These are phyloP conservation scores for Zea mays DNA, from an alignment of 176 grass and related monocot genomes.

Conservation along the genomic window DNA sequence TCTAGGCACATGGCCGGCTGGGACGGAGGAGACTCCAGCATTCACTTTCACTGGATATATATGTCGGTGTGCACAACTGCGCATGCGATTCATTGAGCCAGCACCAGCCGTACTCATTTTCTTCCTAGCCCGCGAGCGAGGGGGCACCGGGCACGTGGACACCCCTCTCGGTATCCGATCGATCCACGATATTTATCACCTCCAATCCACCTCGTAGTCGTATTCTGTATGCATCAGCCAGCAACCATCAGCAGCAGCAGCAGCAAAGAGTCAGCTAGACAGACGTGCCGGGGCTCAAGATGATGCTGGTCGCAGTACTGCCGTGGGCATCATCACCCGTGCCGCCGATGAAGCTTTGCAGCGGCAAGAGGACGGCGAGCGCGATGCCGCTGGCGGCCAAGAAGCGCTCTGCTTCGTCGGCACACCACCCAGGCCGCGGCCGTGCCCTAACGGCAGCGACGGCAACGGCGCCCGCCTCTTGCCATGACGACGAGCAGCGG, in stretches of 20 bases:
- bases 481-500: not conserved
- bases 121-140: not conserved
- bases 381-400: not conserved
- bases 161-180: too few relatives aligned
- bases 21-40: not conserved
- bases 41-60: not conserved
- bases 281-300: not conserved
- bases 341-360: not conserved
- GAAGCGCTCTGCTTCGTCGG: not conserved
- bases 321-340: not conserved
- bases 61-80: not conserved
- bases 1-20: not conserved
- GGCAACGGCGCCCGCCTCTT: not conserved
- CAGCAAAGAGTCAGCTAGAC: not conserved
- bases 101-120: not conserved
- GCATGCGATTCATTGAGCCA: slow-evolving; percentile 10
- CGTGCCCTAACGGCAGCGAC: not conserved
- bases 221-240: not conserved
- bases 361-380: not conserved
- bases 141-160: not conserved
- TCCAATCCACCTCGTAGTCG: not conserved
- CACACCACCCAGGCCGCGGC: not conserved
- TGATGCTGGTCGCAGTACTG: not conserved
- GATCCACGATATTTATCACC: not conserved
- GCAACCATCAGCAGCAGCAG: not conserved